Evolutionary conservation across 2,329 filamentous ascomycete species (phyloP), one percentile per base, ranked within the genome.

Genomic region (Cladophialophora chaetospira): DNA sequence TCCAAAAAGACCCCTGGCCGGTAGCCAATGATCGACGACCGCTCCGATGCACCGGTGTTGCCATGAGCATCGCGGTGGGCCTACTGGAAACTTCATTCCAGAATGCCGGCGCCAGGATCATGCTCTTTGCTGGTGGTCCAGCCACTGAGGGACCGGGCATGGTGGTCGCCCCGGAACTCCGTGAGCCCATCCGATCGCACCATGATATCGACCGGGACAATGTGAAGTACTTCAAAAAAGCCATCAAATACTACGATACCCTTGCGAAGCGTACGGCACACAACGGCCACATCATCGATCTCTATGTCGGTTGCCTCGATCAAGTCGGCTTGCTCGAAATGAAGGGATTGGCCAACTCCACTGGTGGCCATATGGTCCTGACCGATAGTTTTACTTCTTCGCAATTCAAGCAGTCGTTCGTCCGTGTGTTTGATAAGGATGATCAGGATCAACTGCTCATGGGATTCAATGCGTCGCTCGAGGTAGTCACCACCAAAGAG

Each of bases 141-240:
- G 91, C 92, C 36, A 99, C 94, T 0, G 94, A 99, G 74, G 94
- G 94, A 1, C 94, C 94, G 9, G 94, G 94, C 60, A 91, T 96
- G 83, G 94, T 99, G 28, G 94, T 99, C 70, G 92, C 92, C 2
- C 90, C 94, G 21, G 94, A 99, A 75, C 79, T 99, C 64, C 88
- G 93, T 72, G 94, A 99, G 72, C 91, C 95, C 8, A 97, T 99
- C 64, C 88, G 94, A 70, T 97, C 93, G 38, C 94, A 99, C 76
- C 94, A 99, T 75, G 94, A 99, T 69, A 99, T 99, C 73, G 94
- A 99, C 72, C 86, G 92, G 56, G 94, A 99, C 74, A 97, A 97
- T 72, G 96, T 96, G 77, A 99, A 99, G 75, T 97, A 97, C 77
- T 97, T 96, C 78, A 99, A 99, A 82, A 99, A 99, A 77, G 94